Base-by-base conservation (phyloP, 164 flowering plant genomes). In the Brasenia schreberi region DNA sequence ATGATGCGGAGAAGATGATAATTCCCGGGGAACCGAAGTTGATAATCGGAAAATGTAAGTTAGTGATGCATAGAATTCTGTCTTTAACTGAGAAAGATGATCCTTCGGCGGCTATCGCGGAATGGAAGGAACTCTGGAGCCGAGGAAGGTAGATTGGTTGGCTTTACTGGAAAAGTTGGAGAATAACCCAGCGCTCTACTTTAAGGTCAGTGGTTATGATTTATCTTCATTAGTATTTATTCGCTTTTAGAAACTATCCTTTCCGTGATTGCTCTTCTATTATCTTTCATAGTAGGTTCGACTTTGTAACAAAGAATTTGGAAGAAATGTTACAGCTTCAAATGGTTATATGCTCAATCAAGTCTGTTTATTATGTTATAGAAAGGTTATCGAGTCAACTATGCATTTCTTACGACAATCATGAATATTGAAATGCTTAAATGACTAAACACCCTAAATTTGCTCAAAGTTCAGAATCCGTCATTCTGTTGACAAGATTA, bases 111-210 rank as follows among this genome's bases (percentile, higher is more conserved):
- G 65, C 83, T 52, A 60, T 95, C 75, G 82, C 78, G 63, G 91
- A 91, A 73, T 95, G 97, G 97, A 75, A 63, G n/a, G 90, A 84
- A 68, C 88, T 76, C 81, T 85, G 5, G 74, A 80, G 56, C 99
- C 99, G 45, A 78, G 75, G 65, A 76, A 84, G 79, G 69, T 87
- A 45, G 99, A 95, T 69, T 95, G 99, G 99, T 78, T 83, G 43
- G 39, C 61, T 65, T 75, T 94, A 79, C 92, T 91, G 65, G 85
- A 83, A 66, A 77, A 70, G 62, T 62, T 88, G 74, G 85, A 83
- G 65, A 84, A 80, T 68, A 61, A 61, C 10, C 4, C 43, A 27
- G 59, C 16, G 53, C 27, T 82, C 27, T 81, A 78, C 77, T 82
- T 80, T 12, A 91, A 88, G 97, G 97, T 92, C 70, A 56, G 72